These are phyloP conservation scores for Jacaranda copaia DNA, from an alignment of 257 asterid genomes.

Conservation along the genomic window DNA sequence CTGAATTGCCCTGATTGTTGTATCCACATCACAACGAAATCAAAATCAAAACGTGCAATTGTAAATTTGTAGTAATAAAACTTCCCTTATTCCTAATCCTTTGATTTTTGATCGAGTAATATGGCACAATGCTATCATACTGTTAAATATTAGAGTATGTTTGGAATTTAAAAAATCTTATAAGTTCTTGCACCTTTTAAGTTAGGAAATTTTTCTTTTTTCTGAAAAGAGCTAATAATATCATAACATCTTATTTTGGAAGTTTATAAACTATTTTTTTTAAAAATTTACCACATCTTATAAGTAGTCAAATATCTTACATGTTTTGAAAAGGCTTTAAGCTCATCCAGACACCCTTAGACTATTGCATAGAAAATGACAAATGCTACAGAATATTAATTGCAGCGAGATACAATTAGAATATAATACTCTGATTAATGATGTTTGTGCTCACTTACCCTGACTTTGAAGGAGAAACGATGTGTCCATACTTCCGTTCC, in stretches of 20 bases:
- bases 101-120: not conserved
- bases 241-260: no score
- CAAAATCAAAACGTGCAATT: not conserved
- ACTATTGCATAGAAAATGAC: not conserved
- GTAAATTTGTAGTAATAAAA: not conserved
- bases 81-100: not conserved
- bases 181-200: no score
- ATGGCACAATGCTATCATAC: not conserved
- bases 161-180: no score
- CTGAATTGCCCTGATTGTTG: no score
- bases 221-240: no score
- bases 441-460: constrained; percentile 52
- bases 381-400: not conserved
- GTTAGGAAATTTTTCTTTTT: no score
- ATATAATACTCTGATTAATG: not conserved
- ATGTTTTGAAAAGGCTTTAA: not conserved
- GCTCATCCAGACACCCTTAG: not conserved
- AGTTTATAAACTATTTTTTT: no score
- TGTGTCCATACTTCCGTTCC: constrained; percentile 77
- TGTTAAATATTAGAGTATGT: no score
- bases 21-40: no score
- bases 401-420: not conserved
- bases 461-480: constrained; percentile 76
- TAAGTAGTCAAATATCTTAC: no score
- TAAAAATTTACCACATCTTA: no score